Percentiles rank a stretch among this genome's conserved stretches.
phyloP scores from a whole-genome alignment of 495 filamentous ascomycete genomes.

The Clavariopsis aquatica region DNA sequence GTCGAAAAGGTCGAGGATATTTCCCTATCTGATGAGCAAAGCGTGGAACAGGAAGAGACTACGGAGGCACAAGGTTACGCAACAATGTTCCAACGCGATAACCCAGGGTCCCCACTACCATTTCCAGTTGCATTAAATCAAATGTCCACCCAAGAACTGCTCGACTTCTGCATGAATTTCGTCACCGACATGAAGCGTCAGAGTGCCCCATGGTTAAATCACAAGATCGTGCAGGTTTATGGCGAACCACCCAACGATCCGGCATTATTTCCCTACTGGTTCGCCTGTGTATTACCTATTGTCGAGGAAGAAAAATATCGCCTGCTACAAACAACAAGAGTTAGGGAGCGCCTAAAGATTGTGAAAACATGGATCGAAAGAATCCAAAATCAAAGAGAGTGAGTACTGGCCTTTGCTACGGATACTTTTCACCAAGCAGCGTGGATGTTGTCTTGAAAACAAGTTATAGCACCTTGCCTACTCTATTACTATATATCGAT shows the following conservation, averaged over 20 bases:
- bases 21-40: conserved; percentile 77
- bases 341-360: conserved; percentile 78
- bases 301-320: conserved; percentile 76
- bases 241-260: conserved; percentile 75
- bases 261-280: conserved; percentile 84
- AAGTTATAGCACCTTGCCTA: neutral
- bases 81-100: neutral
- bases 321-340: conserved; percentile 68
- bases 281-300: conserved; percentile 77
- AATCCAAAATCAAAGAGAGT: conserved; percentile 73
- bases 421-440: neutral
- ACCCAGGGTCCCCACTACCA: conserved; percentile 25
- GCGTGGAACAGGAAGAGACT: conserved; percentile 65
- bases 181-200: conserved; percentile 63
- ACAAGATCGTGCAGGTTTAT: conserved; percentile 69
- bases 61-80: conserved; percentile 24
- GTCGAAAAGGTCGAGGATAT: conserved; percentile 78
- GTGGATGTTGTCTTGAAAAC: neutral
- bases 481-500: neutral
- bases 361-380: conserved; percentile 72
- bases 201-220: conserved; percentile 72
- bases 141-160: conserved; percentile 69
- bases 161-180: conserved; percentile 65
- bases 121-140: conserved; percentile 54
- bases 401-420: conserved; percentile 45